Evolutionary conservation across 1,284 basidiomycete genomes (phyloP).

Genomic region (Fomitopsis palustris): DNA sequence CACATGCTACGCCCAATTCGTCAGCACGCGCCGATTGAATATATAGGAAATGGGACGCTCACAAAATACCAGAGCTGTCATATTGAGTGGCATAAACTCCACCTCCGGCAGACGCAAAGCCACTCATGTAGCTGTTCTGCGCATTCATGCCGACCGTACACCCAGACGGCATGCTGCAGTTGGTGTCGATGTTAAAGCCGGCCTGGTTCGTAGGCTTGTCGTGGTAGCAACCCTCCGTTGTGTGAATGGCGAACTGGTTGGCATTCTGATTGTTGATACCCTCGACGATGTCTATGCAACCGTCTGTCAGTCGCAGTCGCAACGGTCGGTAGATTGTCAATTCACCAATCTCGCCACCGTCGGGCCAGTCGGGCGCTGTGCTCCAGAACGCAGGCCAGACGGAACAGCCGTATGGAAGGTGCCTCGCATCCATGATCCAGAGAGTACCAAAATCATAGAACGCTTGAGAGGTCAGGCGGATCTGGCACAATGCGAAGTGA

Average conservation of each 20-base stretch:
- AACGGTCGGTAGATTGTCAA: not conserved
- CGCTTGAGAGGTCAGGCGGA: conserved; percentile 51
- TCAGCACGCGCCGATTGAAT: conserved; percentile 7
- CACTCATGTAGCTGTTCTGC: conserved; percentile 53
- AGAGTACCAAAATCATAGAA: conserved; percentile 46
- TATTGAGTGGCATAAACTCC: conserved; percentile 74
- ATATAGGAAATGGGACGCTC: conserved; percentile 31
- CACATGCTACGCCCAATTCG: conserved; percentile 47
- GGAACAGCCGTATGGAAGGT: conserved; percentile 59
- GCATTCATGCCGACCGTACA: conserved; percentile 62
- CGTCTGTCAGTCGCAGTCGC: not conserved
- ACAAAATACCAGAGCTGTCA: conserved; percentile 55
- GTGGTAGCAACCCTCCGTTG: conserved; percentile 33
- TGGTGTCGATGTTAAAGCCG: conserved; percentile 24
- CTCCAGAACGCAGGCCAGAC: conserved; percentile 49
- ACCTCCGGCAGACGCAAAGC: conserved; percentile 64
- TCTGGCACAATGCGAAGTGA: conserved; percentile 24
- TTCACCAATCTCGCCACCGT: conserved; percentile 50
- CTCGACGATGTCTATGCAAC: conserved; percentile 38
- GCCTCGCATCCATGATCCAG: conserved; percentile 45
- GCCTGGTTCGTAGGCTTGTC: conserved; percentile 22
- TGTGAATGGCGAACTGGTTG: conserved; percentile 66
- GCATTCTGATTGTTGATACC: conserved; percentile 34
- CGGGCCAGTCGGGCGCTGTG: conserved; percentile 42
- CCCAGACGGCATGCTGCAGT: conserved; percentile 53